A percentile compares a stretch with the other conserved stretches of the same genome.
These are phyloP conservation scores for Ochromonas danica DNA, from an alignment of 108 stramenopile species.

Conservation along the genomic window DNA sequence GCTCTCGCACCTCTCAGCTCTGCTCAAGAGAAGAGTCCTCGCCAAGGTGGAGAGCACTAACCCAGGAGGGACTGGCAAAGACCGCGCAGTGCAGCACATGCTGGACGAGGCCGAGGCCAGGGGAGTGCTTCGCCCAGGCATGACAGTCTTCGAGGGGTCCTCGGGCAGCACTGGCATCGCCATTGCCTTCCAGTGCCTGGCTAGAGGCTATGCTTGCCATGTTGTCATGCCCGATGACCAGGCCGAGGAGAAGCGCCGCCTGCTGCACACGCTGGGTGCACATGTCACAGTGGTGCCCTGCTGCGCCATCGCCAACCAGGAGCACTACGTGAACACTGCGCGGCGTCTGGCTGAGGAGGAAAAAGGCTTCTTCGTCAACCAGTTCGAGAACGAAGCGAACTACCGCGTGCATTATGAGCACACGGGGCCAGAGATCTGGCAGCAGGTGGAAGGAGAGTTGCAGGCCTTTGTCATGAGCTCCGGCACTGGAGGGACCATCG, in stretches of 20 bases:
- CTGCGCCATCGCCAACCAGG: conserved; percentile 80
- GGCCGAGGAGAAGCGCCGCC: conserved; percentile 72
- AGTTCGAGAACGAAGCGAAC: conserved; percentile 88
- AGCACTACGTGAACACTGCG: conserved; percentile 89
- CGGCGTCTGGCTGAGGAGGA: conserved; percentile 52
- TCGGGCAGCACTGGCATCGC: conserved; percentile 93
- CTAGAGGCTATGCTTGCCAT: conserved; percentile 73
- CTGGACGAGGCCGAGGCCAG: conserved; percentile 76
- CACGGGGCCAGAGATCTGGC: conserved; percentile 85
- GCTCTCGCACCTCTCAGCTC: conserved; percentile 40
- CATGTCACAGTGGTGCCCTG: conserved; percentile 75
- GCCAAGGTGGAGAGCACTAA: conserved; percentile 73
- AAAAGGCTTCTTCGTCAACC: conserved; percentile 79
- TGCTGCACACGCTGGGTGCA: conserved; percentile 71
- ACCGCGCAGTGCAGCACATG: conserved; percentile 79
- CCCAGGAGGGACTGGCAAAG: conserved; percentile 80
- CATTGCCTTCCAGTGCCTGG: conserved; percentile 74
- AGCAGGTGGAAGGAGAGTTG: conserved; percentile 60
- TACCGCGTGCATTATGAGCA: conserved; percentile 69
- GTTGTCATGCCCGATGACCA: conserved; percentile 94
- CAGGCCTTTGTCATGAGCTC: conserved; percentile 94
- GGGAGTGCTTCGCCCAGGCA: conserved; percentile 74
- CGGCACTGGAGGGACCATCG: conserved; percentile 91
- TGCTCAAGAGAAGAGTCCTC: conserved; percentile 36
- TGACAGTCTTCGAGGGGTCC: conserved; percentile 87